These are phyloP conservation scores for Coniella lustricola DNA, from an alignment of 2,329 filamentous ascomycete species.

Conservation along the genomic window DNA sequence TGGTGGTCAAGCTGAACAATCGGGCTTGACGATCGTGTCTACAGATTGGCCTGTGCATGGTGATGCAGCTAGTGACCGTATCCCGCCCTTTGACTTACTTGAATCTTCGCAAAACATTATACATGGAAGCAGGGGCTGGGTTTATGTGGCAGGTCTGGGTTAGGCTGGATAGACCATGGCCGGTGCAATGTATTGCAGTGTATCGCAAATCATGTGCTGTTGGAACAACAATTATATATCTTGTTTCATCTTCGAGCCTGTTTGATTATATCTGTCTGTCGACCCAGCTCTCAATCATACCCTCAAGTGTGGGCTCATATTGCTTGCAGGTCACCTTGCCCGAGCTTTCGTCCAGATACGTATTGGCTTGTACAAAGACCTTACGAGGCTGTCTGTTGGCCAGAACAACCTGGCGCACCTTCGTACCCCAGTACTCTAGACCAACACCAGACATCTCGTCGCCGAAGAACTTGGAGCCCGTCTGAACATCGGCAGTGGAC, in stretches of 20 bases:
- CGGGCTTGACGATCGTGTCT: background rate
- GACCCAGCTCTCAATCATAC: constrained; percentile 77
- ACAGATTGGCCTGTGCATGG: background rate
- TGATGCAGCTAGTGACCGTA: too few species aligned
- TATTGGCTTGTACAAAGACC: constrained; percentile 93
- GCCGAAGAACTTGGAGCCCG: constrained; percentile 72
- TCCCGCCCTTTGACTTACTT: too few species aligned
- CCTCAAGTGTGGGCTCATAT: constrained; percentile 74
- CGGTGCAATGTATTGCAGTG: too few species aligned
- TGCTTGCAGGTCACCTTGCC: constrained; percentile 73
- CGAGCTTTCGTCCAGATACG: constrained; percentile 58
- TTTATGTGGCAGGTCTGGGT: too few species aligned
- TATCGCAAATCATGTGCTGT: too few species aligned
- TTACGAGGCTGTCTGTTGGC: constrained; percentile 76
- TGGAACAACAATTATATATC: too few species aligned
- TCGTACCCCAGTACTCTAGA: constrained; percentile 73
- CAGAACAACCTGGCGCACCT: constrained; percentile 69
- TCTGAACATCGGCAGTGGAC: constrained; percentile 74
- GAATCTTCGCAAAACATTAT: too few species aligned
- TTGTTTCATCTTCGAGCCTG: too few species aligned
- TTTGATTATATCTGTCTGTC: constrained; percentile 40
- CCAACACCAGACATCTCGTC: constrained; percentile 72
- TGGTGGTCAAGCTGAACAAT: constrained; percentile 5
- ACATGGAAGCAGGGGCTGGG: too few species aligned
- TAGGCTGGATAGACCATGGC: too few species aligned